Conservation (phyloP, 345 rosid species). For the Aegle marmelos region DNA sequence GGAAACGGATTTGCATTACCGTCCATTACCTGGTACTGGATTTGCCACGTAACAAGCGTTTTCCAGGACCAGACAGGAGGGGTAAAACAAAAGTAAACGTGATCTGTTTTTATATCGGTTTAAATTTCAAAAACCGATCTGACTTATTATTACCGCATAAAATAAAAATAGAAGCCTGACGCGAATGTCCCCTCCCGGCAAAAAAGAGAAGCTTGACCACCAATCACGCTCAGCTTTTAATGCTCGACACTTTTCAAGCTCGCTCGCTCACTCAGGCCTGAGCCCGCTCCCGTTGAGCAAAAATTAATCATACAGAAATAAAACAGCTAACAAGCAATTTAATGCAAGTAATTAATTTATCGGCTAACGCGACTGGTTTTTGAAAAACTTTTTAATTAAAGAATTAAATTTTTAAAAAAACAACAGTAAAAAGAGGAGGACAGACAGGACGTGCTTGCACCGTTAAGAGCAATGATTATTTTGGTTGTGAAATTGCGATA, state of each 20-base stretch:
- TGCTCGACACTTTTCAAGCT: neutral
- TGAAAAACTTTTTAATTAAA: too few relatives aligned
- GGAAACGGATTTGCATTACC: too few relatives aligned
- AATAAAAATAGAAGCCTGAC: constrained; percentile 2
- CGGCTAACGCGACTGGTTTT: too few relatives aligned
- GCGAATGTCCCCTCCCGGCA: constrained; percentile 1
- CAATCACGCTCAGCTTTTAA: constrained; percentile 40
- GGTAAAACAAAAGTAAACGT: too few relatives aligned
- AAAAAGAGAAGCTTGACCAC: constrained; percentile 8
- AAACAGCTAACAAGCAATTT: neutral
- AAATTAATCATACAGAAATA: neutral
- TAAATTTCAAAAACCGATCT: neutral
- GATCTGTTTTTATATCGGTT: neutral
- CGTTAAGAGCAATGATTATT: constrained; percentile 15
- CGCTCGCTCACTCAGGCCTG: too few relatives aligned
- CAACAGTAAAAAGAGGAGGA: neutral
- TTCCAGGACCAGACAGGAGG: neutral
- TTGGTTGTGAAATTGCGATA: too few relatives aligned
- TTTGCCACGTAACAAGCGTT: neutral
- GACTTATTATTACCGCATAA: neutral
- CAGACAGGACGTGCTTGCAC: constrained; percentile 28
- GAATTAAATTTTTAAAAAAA: too few relatives aligned
- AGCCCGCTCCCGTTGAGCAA: neutral
- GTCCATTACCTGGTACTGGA: neutral
- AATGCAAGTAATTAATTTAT: neutral